These are phyloP conservation scores for Dendrobium catenatum DNA, from an alignment of 106 monocot species.

Conservation along the genomic window DNA sequence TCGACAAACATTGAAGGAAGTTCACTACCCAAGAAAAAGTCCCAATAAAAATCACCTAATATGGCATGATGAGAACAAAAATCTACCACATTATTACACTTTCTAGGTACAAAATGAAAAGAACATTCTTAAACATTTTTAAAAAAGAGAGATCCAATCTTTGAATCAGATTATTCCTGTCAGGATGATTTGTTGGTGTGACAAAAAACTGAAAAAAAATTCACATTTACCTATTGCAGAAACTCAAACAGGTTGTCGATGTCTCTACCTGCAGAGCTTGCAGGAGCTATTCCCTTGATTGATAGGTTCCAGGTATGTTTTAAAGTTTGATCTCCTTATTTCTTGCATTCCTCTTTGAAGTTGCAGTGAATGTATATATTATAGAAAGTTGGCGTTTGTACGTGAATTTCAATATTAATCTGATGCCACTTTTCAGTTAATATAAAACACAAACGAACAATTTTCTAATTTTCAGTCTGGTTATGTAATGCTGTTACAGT, in stretches of 20 bases:
- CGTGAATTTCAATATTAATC: neutral
- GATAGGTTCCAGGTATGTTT: conserved; percentile 83
- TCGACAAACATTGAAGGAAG: no score
- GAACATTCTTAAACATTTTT: no score
- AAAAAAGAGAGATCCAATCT: no score
- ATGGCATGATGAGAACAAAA: no score
- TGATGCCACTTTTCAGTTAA: neutral
- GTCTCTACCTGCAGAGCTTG: conserved; percentile 74
- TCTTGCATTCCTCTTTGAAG: neutral
- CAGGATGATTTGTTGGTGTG: neutral
- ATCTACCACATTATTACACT: no score
- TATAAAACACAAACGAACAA: neutral
- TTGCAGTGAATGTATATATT: neutral
- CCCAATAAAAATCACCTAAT: no score
- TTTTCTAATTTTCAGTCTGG: neutral
- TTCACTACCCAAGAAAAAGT: no score
- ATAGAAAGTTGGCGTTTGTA: neutral
- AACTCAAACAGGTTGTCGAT: conserved; percentile 69
- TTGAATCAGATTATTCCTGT: no score
- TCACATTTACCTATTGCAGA: conserved; percentile 32
- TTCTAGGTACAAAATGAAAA: no score
- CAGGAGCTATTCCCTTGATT: conserved; percentile 74
- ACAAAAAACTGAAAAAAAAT: neutral
- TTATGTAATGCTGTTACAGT: neutral
- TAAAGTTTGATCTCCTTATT: neutral